A percentile compares a stretch with the other conserved stretches of the same genome.
These are phyloP conservation scores for Penicillium sp. DNA, from an alignment of 2,329 filamentous ascomycete species.

Conservation along the genomic window DNA sequence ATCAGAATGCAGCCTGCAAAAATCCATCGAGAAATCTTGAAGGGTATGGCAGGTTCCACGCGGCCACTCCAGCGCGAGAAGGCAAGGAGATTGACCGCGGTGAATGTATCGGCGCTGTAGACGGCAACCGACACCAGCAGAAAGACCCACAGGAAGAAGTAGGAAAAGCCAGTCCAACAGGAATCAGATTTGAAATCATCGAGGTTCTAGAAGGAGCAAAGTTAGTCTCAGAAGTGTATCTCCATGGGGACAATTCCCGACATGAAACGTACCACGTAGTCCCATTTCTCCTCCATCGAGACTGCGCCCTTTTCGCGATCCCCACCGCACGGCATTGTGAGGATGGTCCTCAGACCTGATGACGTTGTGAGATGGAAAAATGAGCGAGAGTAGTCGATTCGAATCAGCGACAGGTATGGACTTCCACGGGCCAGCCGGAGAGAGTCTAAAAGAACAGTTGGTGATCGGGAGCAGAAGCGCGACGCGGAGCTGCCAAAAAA, in stretches of 20 bases:
- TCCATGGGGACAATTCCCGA: not conserved
- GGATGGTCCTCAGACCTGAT: conserved; percentile 24
- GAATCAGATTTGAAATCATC: conserved; percentile 79
- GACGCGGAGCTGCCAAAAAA: not conserved
- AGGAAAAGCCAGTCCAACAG: conserved; percentile 71
- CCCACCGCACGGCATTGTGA: conserved; percentile 61
- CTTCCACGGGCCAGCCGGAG: conserved; percentile 34
- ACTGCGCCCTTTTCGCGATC: conserved; percentile 58
- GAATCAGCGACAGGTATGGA: conserved; percentile 7
- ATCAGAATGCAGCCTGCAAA: conserved; percentile 88
- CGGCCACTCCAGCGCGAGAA: conserved; percentile 86
- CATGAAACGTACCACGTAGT: conserved; percentile 65
- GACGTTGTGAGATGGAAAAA: conserved; percentile 13
- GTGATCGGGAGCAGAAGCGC: conserved; percentile 1
- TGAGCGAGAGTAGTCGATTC: conserved; percentile 7
- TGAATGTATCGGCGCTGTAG: conserved; percentile 87
- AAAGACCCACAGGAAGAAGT: conserved; percentile 77
- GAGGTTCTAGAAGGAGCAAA: conserved; percentile 41
- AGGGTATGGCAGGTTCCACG: conserved; percentile 70
- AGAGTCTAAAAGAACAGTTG: conserved; percentile 16
- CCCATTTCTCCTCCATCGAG: conserved; percentile 84
- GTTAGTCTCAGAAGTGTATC: not conserved
- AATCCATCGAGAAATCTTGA: conserved; percentile 84
- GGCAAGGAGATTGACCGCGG: conserved; percentile 79
- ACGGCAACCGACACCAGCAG: conserved; percentile 73